phyloP scores from a whole-genome alignment of 2,329 filamentous ascomycete genomes.

The Nigrospora sphaerica region DNA sequence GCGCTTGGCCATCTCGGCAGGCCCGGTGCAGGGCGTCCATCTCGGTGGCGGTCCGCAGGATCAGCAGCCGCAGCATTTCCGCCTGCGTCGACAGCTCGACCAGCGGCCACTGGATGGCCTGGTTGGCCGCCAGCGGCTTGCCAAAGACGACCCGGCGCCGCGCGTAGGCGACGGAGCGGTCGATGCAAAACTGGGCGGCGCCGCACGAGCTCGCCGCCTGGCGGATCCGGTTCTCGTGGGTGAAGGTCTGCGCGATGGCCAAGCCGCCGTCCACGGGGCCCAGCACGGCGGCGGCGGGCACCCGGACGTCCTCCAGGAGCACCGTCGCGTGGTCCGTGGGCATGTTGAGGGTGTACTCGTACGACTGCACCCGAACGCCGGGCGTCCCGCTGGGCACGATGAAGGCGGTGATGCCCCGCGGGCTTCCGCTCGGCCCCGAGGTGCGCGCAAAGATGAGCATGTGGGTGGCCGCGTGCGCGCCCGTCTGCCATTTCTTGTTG shows the following conservation, averaged over 20 bases:
- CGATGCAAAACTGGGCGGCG: slow-evolving; percentile 52
- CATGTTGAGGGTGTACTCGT: slow-evolving; percentile 62
- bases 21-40: slow-evolving; percentile 47
- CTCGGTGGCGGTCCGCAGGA: slow-evolving; percentile 52
- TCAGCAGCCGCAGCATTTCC: slow-evolving; percentile 54
- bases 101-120: slow-evolving; percentile 57
- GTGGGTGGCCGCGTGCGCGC: slow-evolving; percentile 54
- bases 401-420: slow-evolving; percentile 54
- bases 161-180: slow-evolving; percentile 49
- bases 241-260: slow-evolving; percentile 56
- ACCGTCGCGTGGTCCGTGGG: slow-evolving; percentile 59
- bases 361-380: slow-evolving; percentile 47
- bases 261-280: slow-evolving; percentile 47
- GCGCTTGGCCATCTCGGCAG: slow-evolving; percentile 18
- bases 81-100: slow-evolving; percentile 55
- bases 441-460: slow-evolving; percentile 56
- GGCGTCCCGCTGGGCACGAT: slow-evolving; percentile 45
- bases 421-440: slow-evolving; percentile 41
- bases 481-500: slow-evolving; percentile 59
- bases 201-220: slow-evolving; percentile 55
- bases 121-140: slow-evolving; percentile 48
- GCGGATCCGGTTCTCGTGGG: slow-evolving; percentile 59
- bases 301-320: slow-evolving; percentile 47
- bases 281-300: slow-evolving; percentile 44
- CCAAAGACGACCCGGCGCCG: slow-evolving; percentile 47